These are phyloP conservation scores for Ensete glaucum DNA, from an alignment of 176 grass and related monocot species.

Conservation along the genomic window DNA sequence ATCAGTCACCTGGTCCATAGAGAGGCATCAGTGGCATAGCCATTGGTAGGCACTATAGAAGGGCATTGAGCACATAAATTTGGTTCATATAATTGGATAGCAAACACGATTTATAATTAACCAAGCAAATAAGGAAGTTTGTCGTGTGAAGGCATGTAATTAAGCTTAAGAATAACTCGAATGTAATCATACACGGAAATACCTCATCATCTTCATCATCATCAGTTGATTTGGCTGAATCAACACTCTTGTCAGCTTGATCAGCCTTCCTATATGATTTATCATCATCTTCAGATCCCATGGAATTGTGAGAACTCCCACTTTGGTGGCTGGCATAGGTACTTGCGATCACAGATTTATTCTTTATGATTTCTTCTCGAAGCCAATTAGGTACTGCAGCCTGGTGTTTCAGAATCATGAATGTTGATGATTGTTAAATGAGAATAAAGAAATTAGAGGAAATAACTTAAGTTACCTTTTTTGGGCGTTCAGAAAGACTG, in stretches of 20 bases:
- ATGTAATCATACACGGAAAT: conserved; percentile 16
- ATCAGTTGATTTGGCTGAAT: conserved; percentile 57
- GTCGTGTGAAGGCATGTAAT: background rate
- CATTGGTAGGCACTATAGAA: background rate
- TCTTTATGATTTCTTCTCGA: conserved; percentile 95
- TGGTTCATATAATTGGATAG: background rate
- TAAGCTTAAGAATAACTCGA: background rate
- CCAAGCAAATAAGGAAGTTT: background rate
- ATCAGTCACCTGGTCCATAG: too few species aligned
- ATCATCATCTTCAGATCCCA: conserved; percentile 44
- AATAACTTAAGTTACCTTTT: conserved; percentile 54
- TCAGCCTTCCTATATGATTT: conserved; percentile 39
- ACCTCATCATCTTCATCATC: conserved; percentile 82
- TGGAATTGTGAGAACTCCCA: conserved; percentile 30
- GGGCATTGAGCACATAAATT: background rate
- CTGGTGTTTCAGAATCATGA: conserved; percentile 30
- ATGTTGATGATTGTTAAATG: background rate
- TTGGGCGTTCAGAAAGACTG: conserved; percentile 52
- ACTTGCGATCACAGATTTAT: conserved; percentile 42
- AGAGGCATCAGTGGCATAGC: background rate
- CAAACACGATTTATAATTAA: background rate
- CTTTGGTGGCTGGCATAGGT: conserved; percentile 23
- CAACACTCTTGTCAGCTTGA: conserved; percentile 50
- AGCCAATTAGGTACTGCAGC: conserved; percentile 92
- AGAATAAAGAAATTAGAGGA: conserved; percentile 6